Conservation (phyloP, 2,329 filamentous ascomycete species). For the Alternaria incomplexa region DNA sequence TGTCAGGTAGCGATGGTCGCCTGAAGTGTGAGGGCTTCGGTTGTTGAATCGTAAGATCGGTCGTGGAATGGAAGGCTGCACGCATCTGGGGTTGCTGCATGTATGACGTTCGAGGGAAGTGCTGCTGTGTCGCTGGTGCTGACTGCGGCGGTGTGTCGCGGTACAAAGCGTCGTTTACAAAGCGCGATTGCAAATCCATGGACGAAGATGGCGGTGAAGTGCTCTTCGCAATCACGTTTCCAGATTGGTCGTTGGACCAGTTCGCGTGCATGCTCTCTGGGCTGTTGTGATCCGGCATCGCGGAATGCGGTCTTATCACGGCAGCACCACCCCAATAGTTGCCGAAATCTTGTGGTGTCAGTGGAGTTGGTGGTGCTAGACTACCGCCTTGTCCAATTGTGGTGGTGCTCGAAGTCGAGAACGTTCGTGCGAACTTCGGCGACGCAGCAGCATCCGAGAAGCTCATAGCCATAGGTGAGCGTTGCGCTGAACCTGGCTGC, state of each 20-base stretch:
- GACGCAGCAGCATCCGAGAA: slow-evolving; percentile 58
- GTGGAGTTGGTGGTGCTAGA: slow-evolving; percentile 56
- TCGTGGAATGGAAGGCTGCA: slow-evolving; percentile 42
- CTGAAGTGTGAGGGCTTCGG: slow-evolving; percentile 47
- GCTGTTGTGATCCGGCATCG: slow-evolving; percentile 48
- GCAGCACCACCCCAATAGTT: slow-evolving; percentile 51
- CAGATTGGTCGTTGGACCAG: slow-evolving; percentile 47
- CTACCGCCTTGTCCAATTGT: slow-evolving; percentile 47
- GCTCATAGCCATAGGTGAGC: slow-evolving; percentile 54
- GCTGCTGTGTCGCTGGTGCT: slow-evolving; percentile 57
- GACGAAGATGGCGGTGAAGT: slow-evolving; percentile 57
- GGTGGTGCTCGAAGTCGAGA: slow-evolving; percentile 45
- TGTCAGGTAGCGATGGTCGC: slow-evolving; percentile 45
- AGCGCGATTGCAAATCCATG: slow-evolving; percentile 38
- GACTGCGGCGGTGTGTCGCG: slow-evolving; percentile 59
- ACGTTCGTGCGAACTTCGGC: slow-evolving; percentile 52
- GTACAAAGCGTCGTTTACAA: slow-evolving; percentile 44
- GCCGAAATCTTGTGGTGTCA: slow-evolving; percentile 52
- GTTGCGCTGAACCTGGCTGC: slow-evolving; percentile 53
- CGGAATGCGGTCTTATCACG: slow-evolving; percentile 33
- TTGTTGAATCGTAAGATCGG: slow-evolving; percentile 42
- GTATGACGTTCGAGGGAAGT: slow-evolving; percentile 49
- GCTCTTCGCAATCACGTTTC: slow-evolving; percentile 40
- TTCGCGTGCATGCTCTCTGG: slow-evolving; percentile 45
- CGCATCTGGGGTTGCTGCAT: slow-evolving; percentile 45